Base-by-base conservation (phyloP, 306 rosid species). In the Cicer chorassanicum region DNA sequence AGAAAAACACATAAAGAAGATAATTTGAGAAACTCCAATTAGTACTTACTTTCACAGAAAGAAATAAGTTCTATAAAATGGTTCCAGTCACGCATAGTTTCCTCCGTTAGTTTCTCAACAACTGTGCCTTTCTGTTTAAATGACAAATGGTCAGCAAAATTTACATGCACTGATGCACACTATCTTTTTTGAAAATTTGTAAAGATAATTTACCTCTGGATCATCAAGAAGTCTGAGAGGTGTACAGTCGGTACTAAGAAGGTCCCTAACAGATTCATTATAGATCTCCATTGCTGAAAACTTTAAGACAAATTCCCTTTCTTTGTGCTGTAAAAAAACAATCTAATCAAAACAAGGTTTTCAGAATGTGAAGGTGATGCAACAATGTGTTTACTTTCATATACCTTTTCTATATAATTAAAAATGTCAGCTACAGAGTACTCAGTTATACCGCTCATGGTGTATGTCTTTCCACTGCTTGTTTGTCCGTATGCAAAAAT, bases 401-500 rank as follows among this genome's bases (percentile, higher is more conserved):
- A 82, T 86, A 94, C 98, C 90, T 79, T 82, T 42, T 86, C 80
- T 68, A 88, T 65, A 81, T 90, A 81, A 72, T 79, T 53, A 81
- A 83, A 91, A 75, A 94, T 90, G 83, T 94, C 98, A 39, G 84
- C 87, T 41, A 91, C 86, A 49, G 95, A 49, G 12, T 86, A 88
- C 79, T 86, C 87, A 5, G 96, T 91, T 66, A 94, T 82, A 34
- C 97, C 97, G 72, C 87, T 87, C 91, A 94, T 91, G 51, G 98
- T 94, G 86, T 84, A 90, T 8, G 97, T 94, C 84, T 91, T 94
- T 82, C 97, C 96, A 10, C 96, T 94, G 89, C 98, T 91, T 75
- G 98, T 94, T 88, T 94, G 98, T 50, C 98, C 98, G 63, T 91
- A 94, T 60, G 98, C 98, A 86, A 94, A 94, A 61, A 94, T 71